Evolutionary conservation across 1,284 basidiomycete species (phyloP).

Genomic region (Boletus nobilissimus): DNA sequence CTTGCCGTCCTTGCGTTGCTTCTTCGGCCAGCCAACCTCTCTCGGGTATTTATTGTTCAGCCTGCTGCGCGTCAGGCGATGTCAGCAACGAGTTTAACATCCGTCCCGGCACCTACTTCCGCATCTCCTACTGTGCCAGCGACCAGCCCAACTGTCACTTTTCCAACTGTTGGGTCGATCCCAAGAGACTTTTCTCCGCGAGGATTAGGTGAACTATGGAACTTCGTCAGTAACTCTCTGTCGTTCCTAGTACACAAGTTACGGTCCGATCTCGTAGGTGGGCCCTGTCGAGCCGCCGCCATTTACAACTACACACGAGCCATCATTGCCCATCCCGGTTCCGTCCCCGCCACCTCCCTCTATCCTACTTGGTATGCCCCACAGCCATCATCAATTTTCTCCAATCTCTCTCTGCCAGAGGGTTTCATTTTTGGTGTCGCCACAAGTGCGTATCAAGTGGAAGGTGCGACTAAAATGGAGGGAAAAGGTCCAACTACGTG

Average conservation of each 20-base stretch:
- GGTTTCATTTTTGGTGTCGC: constrained; percentile 60
- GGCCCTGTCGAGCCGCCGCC: constrained; percentile 50
- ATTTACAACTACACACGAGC: no score
- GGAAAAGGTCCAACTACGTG: constrained; percentile 60
- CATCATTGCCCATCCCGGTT: constrained; percentile 33
- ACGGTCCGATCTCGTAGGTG: constrained; percentile 49
- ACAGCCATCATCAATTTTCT: no score
- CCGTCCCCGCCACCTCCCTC: no score
- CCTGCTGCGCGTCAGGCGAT: no score
- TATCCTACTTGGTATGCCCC: no score
- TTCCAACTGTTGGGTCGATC: background rate
- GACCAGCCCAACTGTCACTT: no score
- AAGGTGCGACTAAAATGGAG: constrained; percentile 59
- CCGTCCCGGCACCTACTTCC: constrained; percentile 37
- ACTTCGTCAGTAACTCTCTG: constrained; percentile 47
- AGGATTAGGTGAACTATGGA: constrained; percentile 56
- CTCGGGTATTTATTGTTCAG: no score
- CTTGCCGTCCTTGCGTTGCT: no score
- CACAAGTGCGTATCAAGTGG: constrained; percentile 59
- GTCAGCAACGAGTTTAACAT: no score
- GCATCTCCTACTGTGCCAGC: no score
- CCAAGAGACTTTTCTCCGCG: constrained; percentile 46
- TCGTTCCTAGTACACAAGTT: background rate
- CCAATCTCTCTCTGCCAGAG: constrained; percentile 43
- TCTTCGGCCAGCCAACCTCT: no score